Evolutionary conservation across 495 filamentous ascomycete species (phyloP), one percentile per base, ranked within the genome.

Genomic region (Arthonia radiata): DNA sequence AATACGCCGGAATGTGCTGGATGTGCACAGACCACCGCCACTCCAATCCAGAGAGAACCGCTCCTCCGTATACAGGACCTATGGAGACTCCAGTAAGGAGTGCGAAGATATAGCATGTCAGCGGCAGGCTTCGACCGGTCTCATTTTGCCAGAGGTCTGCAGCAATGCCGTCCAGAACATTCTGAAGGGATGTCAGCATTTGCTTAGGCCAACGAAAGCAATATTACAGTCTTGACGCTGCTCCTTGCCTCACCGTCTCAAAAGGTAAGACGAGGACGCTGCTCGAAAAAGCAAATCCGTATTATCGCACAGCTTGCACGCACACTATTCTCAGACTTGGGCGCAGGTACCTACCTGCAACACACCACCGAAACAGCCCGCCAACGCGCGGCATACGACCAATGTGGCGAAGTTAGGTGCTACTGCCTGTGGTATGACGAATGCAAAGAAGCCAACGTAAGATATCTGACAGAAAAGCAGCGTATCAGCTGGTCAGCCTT

Each of bases 341-440:
- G n/a, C n/a, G n/a, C n/a, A n/a, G n/a, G n/a, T n/a, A n/a, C n/a
- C n/a, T n/a, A n/a, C n/a, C n/a, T n/a, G n/a, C n/a, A n/a, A n/a
- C 7, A 61, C 45, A 0, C 49, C 41, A 9, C 50, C 54, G 29
- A 45, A 51, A 5, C 50, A 48, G n/a, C 59, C 59, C 15, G 50
- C 43, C 19, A 64, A 52, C 31, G 59, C 52, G 1, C 59, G 39
- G 1, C 43, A 46, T 5, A 53, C 44, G 7, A 61, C 35, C n/a
- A 64, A 31, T 0, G 57, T 60, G 12, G 49, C 50, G 27, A 57
- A 64, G 33, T 56, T 59, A 18, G 47, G 48, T 0, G 58, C 58
- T 2, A 61, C 24, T 1, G 49, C 56, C 37, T 56, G 49, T 2
- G 56, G 55, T 11, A 64, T 45, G 4, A 57, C 34, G 28, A 58